Percentiles rank a stretch among this genome's conserved stretches.
phyloP scores from a whole-genome alignment of 1,284 basidiomycete genomes.

The Rhodotorula glutinis region DNA sequence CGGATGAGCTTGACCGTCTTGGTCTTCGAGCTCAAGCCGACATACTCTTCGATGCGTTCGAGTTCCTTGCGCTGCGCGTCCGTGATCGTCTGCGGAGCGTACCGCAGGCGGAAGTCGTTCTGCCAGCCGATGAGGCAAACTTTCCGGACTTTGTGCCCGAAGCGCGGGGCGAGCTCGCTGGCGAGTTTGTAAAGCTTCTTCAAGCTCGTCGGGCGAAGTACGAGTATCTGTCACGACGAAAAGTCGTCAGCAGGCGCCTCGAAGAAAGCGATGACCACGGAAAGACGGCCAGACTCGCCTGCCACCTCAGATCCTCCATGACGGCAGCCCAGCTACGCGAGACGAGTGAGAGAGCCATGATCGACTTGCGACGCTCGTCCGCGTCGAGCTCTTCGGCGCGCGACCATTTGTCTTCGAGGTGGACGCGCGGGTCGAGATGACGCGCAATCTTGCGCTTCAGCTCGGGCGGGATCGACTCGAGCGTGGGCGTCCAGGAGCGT shows the following conservation, averaged over 20 bases:
- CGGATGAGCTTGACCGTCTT: no score
- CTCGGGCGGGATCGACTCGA: background rate
- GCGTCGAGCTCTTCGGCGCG: background rate
- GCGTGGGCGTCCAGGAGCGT: background rate
- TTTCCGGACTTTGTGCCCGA: background rate
- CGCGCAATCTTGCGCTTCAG: slow-evolving; percentile 4
- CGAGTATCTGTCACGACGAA: background rate
- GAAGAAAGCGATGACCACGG: background rate
- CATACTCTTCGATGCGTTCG: no score
- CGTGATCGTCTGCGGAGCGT: no score
- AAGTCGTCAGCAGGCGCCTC: background rate
- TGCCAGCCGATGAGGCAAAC: background rate
- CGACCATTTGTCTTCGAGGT: background rate
- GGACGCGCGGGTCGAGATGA: background rate
- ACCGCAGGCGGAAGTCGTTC: no score
- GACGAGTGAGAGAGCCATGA: background rate
- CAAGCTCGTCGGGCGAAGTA: background rate
- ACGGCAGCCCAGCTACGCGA: background rate
- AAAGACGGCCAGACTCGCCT: background rate
- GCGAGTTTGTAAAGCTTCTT: background rate
- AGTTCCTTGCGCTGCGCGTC: no score
- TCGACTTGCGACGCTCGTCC: background rate
- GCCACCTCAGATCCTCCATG: background rate
- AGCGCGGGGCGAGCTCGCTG: background rate
- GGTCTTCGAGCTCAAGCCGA: no score